These are phyloP conservation scores for Apodospora peruviana DNA, from an alignment of 495 filamentous ascomycete genomes.

Conservation along the genomic window DNA sequence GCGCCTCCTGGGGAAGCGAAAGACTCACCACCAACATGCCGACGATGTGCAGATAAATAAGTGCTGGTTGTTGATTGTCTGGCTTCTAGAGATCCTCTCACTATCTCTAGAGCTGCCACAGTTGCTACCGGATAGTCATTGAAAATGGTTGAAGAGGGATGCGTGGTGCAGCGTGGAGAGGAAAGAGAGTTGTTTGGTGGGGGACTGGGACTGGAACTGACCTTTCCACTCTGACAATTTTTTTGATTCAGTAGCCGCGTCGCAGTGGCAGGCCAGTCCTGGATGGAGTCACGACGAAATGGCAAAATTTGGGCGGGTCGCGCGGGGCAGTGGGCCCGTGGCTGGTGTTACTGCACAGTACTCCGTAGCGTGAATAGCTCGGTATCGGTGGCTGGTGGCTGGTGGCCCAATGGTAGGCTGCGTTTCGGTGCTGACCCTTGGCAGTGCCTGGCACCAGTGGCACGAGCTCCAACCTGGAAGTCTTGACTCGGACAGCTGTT, in stretches of 20 bases:
- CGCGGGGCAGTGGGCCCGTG: slow-evolving; percentile 12
- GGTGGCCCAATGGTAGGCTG: slow-evolving; percentile 14
- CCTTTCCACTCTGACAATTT: slow-evolving; percentile 14
- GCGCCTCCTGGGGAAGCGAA: not conserved
- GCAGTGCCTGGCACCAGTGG: too few relatives aligned
- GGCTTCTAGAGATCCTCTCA: slow-evolving; percentile 64
- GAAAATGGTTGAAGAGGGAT: slow-evolving; percentile 13
- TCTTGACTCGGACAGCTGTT: slow-evolving; percentile 21
- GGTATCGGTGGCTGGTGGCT: too few relatives aligned
- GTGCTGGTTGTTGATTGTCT: slow-evolving; percentile 10
- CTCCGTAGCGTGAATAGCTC: too few relatives aligned
- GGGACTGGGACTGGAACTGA: slow-evolving; percentile 14
- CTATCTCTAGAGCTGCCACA: slow-evolving; percentile 65
- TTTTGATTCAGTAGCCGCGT: too few relatives aligned
- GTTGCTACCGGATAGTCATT: slow-evolving; percentile 62
- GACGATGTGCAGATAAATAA: slow-evolving; percentile 4
- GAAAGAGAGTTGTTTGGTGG: slow-evolving; percentile 20
- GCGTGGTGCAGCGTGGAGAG: slow-evolving; percentile 11
- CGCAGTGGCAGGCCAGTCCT: too few relatives aligned
- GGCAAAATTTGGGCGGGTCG: slow-evolving; percentile 10
- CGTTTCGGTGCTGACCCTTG: slow-evolving; percentile 14
- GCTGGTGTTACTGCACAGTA: too few relatives aligned
- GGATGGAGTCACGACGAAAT: slow-evolving; percentile 7
- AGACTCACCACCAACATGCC: slow-evolving; percentile 40
- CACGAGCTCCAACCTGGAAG: not conserved